Evolutionary conservation across 768 basidiomycete species (phyloP).

Genomic region (Leccinum incarnatum): DNA sequence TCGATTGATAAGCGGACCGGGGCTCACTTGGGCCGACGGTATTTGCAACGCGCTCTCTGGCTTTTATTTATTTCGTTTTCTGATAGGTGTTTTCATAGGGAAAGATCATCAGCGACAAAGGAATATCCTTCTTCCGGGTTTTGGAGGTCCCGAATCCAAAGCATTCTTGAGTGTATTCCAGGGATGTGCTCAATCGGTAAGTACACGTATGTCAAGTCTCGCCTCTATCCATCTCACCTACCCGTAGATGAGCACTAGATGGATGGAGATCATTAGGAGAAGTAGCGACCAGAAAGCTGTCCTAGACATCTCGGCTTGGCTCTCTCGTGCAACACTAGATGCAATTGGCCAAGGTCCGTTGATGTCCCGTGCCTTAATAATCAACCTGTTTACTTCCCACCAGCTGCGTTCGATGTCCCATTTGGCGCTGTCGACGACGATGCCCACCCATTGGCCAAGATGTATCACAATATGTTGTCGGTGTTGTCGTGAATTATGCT

Average conservation of each 20-base stretch:
- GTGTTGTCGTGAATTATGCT: slow-evolving; percentile 7
- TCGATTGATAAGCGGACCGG: slow-evolving; percentile 29
- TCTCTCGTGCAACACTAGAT: slow-evolving; percentile 1
- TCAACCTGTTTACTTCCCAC: slow-evolving; percentile 30
- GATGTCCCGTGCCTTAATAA: not conserved
- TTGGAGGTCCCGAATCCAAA: slow-evolving; percentile 48
- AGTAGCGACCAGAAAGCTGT: not conserved
- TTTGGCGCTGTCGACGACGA: slow-evolving; percentile 30
- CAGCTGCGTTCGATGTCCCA: slow-evolving; percentile 41
- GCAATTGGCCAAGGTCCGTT: slow-evolving; percentile 46
- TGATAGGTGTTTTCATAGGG: slow-evolving; percentile 17
- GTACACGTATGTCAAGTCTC: not conserved
- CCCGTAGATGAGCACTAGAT: not conserved
- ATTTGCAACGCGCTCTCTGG: not conserved
- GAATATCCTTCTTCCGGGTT: slow-evolving; percentile 54
- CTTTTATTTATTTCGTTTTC: slow-evolving; percentile 10
- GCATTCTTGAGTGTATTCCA: slow-evolving; percentile 50
- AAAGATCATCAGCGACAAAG: slow-evolving; percentile 53
- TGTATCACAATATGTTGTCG: slow-evolving; percentile 14
- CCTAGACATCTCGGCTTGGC: not conserved
- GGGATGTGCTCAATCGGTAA: slow-evolving; percentile 30
- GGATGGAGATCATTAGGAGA: not conserved
- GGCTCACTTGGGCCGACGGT: slow-evolving; percentile 44
- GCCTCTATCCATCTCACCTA: not conserved
- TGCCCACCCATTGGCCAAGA: slow-evolving; percentile 7